These are phyloP conservation scores for Geotrichum bryndzae DNA, from an alignment of 1,139 yeast species.

Conservation along the genomic window DNA sequence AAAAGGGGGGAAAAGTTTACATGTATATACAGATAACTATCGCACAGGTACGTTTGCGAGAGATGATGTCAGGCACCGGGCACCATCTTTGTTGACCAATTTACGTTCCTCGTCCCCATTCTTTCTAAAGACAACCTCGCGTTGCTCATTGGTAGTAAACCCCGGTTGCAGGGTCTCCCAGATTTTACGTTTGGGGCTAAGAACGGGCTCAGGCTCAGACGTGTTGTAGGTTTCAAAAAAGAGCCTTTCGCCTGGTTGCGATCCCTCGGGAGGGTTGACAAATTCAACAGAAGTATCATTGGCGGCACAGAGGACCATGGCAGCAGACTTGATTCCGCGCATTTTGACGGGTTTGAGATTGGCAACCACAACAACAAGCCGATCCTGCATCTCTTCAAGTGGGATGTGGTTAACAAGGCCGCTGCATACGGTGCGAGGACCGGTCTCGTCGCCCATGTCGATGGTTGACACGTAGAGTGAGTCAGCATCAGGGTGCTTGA, in stretches of 20 bases:
- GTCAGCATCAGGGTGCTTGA: conserved; percentile 97
- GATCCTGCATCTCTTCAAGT: conserved; percentile 73
- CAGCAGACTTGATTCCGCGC: conserved; percentile 92
- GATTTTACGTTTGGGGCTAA: conserved; percentile 96
- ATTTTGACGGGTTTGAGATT: conserved; percentile 85
- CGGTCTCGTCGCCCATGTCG: conserved; percentile 91
- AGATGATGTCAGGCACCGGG: conserved; percentile 61
- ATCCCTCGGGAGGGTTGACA: conserved; percentile 88
- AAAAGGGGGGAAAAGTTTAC: not conserved
- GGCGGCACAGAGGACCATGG: conserved; percentile 96
- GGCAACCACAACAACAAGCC: conserved; percentile 75
- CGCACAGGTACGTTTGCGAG: conserved; percentile 70
- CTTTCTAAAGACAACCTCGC: conserved; percentile 73
- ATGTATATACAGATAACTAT: not conserved
- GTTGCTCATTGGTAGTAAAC: conserved; percentile 69
- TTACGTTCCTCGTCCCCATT: conserved; percentile 74
- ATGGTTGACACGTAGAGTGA: conserved; percentile 92
- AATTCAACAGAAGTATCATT: conserved; percentile 63
- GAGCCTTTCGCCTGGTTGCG: conserved; percentile 92
- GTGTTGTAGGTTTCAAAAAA: conserved; percentile 83
- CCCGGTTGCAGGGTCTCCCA: conserved; percentile 94
- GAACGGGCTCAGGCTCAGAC: conserved; percentile 73
- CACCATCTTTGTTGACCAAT: conserved; percentile 73
- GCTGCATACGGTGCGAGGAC: conserved; percentile 98
- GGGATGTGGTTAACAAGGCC: conserved; percentile 79